These are phyloP conservation scores for Candida frijolesensis DNA, from an alignment of 1,139 yeast species.

Conservation along the genomic window DNA sequence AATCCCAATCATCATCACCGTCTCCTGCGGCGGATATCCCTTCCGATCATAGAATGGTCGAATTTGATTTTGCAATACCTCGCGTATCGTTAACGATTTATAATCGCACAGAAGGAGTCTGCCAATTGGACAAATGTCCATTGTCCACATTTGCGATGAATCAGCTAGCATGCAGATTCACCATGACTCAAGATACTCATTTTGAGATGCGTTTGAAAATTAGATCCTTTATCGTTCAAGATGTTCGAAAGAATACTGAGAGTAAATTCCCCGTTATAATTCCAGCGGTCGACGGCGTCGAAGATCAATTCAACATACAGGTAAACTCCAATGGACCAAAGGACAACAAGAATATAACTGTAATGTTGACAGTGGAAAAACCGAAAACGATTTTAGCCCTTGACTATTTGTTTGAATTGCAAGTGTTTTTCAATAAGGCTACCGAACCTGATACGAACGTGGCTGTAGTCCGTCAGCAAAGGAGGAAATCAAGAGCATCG, in stretches of 20 bases:
- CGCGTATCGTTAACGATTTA: slow-evolving; percentile 65
- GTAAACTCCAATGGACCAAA: slow-evolving; percentile 44
- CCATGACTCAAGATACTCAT: slow-evolving; percentile 56
- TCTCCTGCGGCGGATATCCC: slow-evolving; percentile 15
- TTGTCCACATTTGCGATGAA: slow-evolving; percentile 69
- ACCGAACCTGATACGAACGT: background rate
- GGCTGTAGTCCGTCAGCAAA: background rate
- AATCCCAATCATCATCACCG: background rate
- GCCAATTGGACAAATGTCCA: slow-evolving; percentile 30
- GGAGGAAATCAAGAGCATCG: slow-evolving; percentile 14
- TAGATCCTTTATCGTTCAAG: slow-evolving; percentile 76
- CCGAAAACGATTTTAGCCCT: slow-evolving; percentile 82
- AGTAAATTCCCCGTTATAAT: slow-evolving; percentile 80
- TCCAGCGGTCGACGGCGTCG: slow-evolving; percentile 65
- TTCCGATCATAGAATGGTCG: slow-evolving; percentile 42
- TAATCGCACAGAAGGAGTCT: slow-evolving; percentile 51
- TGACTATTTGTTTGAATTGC: slow-evolving; percentile 81
- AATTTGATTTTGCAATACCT: slow-evolving; percentile 60
- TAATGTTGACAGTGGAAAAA: slow-evolving; percentile 70
- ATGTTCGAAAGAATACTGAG: slow-evolving; percentile 60
- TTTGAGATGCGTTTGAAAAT: slow-evolving; percentile 64
- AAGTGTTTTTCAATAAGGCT: slow-evolving; percentile 53
- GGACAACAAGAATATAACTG: slow-evolving; percentile 46
- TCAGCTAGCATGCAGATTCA: slow-evolving; percentile 53
- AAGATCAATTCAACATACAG: slow-evolving; percentile 71